A percentile compares a stretch with the other conserved stretches of the same genome.
These are phyloP conservation scores for Angomonas deanei DNA, from an alignment of 208 protist species.

Conservation along the genomic window DNA sequence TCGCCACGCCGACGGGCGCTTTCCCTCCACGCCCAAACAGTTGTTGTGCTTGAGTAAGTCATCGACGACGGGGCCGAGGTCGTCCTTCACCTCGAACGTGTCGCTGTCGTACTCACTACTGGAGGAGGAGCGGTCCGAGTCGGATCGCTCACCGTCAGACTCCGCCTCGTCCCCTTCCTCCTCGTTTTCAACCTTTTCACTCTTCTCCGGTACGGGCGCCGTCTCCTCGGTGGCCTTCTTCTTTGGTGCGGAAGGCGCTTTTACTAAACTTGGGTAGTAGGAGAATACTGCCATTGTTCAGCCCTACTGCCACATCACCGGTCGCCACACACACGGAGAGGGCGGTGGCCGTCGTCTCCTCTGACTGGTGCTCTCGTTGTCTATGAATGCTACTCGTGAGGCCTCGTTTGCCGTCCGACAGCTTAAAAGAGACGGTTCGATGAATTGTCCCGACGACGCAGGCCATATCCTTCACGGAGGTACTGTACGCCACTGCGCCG, in stretches of 20 bases:
- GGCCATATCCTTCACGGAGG: background rate
- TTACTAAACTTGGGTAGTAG: conserved; percentile 24
- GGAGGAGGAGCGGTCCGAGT: background rate
- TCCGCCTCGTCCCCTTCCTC: background rate
- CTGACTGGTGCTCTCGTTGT: no score
- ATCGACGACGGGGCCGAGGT: background rate
- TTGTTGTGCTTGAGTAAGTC: background rate
- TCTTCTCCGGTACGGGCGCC: background rate
- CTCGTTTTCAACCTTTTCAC: background rate
- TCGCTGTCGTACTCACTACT: background rate
- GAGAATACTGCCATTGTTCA: conserved; percentile 45
- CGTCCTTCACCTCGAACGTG: background rate
- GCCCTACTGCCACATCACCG: conserved; percentile 62
- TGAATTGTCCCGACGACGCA: background rate
- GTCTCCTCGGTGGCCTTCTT: background rate
- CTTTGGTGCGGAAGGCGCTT: conserved; percentile 8
- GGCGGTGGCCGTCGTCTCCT: background rate
- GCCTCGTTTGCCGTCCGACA: background rate
- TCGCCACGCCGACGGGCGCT: background rate
- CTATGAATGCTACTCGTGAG: background rate
- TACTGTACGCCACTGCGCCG: background rate
- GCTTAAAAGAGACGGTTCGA: background rate
- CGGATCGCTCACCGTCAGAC: background rate
- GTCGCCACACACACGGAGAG: conserved; percentile 30
- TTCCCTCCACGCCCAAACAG: background rate